These are phyloP conservation scores for Neckera pumila DNA, from an alignment of 225 moss, liverwort and hornwort species.

Conservation along the genomic window DNA sequence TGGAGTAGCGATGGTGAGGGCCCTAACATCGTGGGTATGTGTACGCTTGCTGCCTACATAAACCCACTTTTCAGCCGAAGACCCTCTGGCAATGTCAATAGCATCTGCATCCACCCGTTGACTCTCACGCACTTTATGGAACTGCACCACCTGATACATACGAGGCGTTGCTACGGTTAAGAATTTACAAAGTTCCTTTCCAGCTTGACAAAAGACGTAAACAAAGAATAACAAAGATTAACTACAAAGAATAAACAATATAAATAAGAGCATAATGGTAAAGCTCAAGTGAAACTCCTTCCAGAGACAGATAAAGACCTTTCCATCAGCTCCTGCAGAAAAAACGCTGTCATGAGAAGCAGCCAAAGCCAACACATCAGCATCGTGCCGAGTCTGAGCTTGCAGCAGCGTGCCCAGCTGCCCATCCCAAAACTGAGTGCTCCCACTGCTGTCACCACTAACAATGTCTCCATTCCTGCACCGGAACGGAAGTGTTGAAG, in stretches of 20 bases:
- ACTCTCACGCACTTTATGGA: slow-evolving; percentile 50
- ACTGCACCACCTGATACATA: slow-evolving; percentile 56
- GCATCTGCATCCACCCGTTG: slow-evolving; percentile 10
- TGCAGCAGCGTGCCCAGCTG: slow-evolving; percentile 82
- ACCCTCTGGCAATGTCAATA: slow-evolving; percentile 21
- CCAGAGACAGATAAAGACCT: slow-evolving; percentile 36
- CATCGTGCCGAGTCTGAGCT: slow-evolving; percentile 63
- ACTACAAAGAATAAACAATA: background rate
- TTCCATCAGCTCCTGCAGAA: slow-evolving; percentile 93
- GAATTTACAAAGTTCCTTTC: background rate
- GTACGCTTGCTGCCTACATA: slow-evolving; percentile 83
- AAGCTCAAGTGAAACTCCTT: background rate
- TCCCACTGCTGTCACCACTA: slow-evolving; percentile 97
- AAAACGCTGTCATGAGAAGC: slow-evolving; percentile 54
- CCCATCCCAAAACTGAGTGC: slow-evolving; percentile 94
- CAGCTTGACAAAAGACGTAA: background rate
- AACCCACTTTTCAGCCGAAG: slow-evolving; percentile 63
- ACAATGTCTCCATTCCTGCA: slow-evolving; percentile 88
- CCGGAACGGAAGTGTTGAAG: background rate
- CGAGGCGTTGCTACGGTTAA: background rate
- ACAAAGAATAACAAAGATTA: no score
- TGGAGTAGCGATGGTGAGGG: slow-evolving; percentile 71
- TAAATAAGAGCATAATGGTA: background rate
- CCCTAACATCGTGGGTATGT: slow-evolving; percentile 92
- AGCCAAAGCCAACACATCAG: slow-evolving; percentile 87